Evolutionary conservation across 108 stramenopile genomes (phyloP), one percentile per base, ranked within the genome.

Genomic region (Mediolabrus comicus): DNA sequence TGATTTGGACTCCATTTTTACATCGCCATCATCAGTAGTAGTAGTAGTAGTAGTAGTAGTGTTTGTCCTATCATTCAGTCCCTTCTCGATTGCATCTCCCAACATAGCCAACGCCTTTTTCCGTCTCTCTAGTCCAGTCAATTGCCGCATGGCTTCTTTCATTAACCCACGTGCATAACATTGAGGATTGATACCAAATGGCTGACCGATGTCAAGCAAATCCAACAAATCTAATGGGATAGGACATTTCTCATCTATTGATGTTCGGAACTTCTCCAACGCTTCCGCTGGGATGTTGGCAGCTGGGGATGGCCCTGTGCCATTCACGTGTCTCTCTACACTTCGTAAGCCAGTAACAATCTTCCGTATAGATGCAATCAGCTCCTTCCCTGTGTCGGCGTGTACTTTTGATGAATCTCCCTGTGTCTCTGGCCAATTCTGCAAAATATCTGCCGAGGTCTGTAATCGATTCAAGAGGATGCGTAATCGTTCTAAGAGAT

Each of bases 171-270:
- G 69, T 3, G 89, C 81, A 83, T 90, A 94, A 41, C 86, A 84
- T 58, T 89, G 87, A 9, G 92, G 92, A 77, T 94, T 89, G 43
- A 89, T 56, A 9, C 89, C 87, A 66, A 74, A 74, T 8, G 61
- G 58, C 51, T 69, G 55, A 17, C 81, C 82, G 53, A 84, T 75
- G 67, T 94, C 92, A 34, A 94, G 60, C 66, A 94, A 76, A 62
- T 91, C 92, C 69, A 94, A 68, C 33, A 94, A 65, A 82, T 94
- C 89, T 38, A 91, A 68, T 0, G 92, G 88, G 9, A 94, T 74
- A 7, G 81, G 83, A 79, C 86, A 90, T 31, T 65, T 53, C 1
- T 81, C 70, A 28, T 87, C 77, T 27, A 93, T 65, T 10, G 77
- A 52, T 55, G 68, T 80, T 29, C 82, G 72, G 28, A 90, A 67